Percentiles rank a stretch among this genome's conserved stretches.
Evolutionary conservation across 257 asterid genomes (phyloP).

Genomic region (Primulina huaijiensis): DNA sequence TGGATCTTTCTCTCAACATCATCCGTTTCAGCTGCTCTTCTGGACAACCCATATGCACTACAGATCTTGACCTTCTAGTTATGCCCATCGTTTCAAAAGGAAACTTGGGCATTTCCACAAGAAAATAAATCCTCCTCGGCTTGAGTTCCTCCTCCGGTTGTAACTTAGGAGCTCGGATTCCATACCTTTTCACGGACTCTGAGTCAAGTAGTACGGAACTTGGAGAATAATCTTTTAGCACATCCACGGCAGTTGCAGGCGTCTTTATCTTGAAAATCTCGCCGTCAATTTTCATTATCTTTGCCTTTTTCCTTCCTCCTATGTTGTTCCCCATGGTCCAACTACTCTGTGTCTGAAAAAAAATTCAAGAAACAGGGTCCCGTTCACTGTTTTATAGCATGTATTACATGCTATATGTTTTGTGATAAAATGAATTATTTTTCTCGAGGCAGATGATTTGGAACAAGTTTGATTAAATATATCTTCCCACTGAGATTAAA

Average conservation of each 20-base stretch:
- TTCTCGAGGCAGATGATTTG: constrained; percentile 15
- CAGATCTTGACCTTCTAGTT: constrained; percentile 37
- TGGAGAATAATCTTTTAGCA: constrained; percentile 46
- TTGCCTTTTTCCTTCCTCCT: constrained; percentile 39
- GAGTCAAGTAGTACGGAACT: constrained; percentile 55
- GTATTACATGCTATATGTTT: neutral
- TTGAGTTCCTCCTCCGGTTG: constrained; percentile 42
- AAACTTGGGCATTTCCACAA: constrained; percentile 58
- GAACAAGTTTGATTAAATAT: constrained; percentile 25
- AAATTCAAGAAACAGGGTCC: neutral
- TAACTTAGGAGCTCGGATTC: constrained; percentile 57
- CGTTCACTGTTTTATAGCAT: neutral
- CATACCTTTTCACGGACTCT: constrained; percentile 43
- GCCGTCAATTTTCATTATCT: constrained; percentile 61
- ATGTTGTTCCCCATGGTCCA: constrained; percentile 56
- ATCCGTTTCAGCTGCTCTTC: constrained; percentile 50
- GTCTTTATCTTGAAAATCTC: constrained; percentile 49
- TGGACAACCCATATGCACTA: constrained; percentile 31
- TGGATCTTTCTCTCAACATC: constrained; percentile 42
- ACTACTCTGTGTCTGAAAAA: neutral
- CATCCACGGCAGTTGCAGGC: constrained; percentile 52
- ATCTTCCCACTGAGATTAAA: constrained; percentile 25
- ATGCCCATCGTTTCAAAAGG: constrained; percentile 32
- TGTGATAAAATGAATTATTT: neutral
- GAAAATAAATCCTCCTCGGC: constrained; percentile 63